These are phyloP conservation scores for Dothideomycetidae sp. DNA, from an alignment of 2,329 filamentous ascomycete species.

Conservation along the genomic window DNA sequence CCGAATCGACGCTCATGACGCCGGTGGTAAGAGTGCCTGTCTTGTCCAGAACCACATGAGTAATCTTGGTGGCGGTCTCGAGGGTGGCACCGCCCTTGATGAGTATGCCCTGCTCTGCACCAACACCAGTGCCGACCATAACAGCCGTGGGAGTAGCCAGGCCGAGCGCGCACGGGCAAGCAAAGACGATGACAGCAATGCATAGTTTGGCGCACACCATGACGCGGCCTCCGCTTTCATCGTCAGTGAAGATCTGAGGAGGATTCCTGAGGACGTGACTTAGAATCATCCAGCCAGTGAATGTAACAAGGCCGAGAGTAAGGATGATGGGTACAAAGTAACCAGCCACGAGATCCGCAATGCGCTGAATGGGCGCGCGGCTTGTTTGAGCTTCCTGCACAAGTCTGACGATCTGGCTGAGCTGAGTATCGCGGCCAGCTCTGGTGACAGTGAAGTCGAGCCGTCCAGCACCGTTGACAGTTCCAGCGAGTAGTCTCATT, in stretches of 20 bases:
- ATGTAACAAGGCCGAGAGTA: conserved; percentile 68
- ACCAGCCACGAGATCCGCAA: conserved; percentile 81
- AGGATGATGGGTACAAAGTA: conserved; percentile 91
- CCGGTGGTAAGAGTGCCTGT: conserved; percentile 89
- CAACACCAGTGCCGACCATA: conserved; percentile 97
- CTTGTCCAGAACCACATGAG: conserved; percentile 85
- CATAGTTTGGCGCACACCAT: conserved; percentile 97
- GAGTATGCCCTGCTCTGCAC: conserved; percentile 90
- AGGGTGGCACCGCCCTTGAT: conserved; percentile 91
- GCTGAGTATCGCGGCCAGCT: conserved; percentile 85
- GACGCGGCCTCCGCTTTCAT: conserved; percentile 71
- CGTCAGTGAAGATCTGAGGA: conserved; percentile 73
- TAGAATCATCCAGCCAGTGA: conserved; percentile 84
- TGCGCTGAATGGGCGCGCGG: conserved; percentile 81
- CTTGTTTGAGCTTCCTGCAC: conserved; percentile 95
- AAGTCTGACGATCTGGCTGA: conserved; percentile 96
- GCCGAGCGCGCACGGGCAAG: conserved; percentile 92
- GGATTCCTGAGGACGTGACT: conserved; percentile 73
- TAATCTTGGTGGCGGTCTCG: conserved; percentile 80
- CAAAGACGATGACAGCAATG: conserved; percentile 96
- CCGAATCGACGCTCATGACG: conserved; percentile 80
- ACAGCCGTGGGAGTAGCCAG: conserved; percentile 91
- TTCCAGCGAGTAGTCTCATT: conserved; percentile 72
- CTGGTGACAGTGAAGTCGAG: conserved; percentile 86
- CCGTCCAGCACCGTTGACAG: conserved; percentile 85